Base-by-base conservation (phyloP, 345 rosid species). In the Eucalyptus coolabah region DNA sequence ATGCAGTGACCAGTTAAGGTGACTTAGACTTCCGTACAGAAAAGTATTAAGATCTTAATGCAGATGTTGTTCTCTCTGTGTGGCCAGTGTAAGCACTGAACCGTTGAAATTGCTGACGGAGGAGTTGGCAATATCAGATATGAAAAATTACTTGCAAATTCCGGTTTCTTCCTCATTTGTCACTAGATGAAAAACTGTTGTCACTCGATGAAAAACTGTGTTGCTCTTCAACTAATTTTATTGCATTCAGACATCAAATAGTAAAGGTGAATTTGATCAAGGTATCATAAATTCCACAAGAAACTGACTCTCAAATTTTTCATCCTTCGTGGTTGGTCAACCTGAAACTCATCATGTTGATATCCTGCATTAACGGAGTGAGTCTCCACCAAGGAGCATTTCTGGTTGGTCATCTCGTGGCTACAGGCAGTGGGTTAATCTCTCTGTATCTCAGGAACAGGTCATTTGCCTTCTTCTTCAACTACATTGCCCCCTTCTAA, bases 51-150 rank as follows among this genome's bases (percentile, higher is more conserved):
- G 60, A 54, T 0, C 60, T 23, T 4, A 54, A 23, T 54, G 60
- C 26, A 60, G 8, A 60, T 60, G n/a, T 12, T 12, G n/a, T 28
- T 28, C n/a, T 60, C 32, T 60, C 2, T 28, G 16, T 5, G 32
- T 12, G 32, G 67, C 67, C 32, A 12, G 2, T 12, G 32, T 60
- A 0, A 59, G 13, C 1, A 2, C 12, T 54, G 28, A 54, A 54
- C 65, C 0, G 4, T 60, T 12, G 13, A 60, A 60, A 8, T 60
- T 1, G 2, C 7, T 26, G 32, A 26, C 1, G 0, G 16, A 60
- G 67, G 32, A 60, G 32, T 7, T 28, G 32, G 32, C 67, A 60
- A 3, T 60, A 53, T 56, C 13, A 56, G 26, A 56, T 21, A 56
- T 2, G 12, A 56, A 23, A 56, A 24, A 56, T 56, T 56, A 56